Conservation (phyloP, 345 rosid genomes). For the Melaleuca quinquenervia region DNA sequence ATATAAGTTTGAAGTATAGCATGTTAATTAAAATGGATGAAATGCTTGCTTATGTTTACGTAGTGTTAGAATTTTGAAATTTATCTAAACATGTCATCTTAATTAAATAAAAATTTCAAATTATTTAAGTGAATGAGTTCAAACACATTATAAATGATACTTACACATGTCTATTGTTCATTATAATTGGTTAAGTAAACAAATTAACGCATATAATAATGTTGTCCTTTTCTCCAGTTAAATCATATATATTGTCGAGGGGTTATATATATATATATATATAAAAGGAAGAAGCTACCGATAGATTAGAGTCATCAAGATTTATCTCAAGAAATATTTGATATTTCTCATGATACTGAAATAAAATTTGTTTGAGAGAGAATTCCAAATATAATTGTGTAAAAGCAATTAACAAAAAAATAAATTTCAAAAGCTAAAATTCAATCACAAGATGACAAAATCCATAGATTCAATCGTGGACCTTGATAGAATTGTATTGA, state of each 20-base stretch:
- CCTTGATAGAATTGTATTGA: background rate
- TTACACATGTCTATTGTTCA: rapidly evolving
- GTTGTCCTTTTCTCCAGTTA: too few species aligned
- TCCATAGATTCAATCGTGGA: background rate
- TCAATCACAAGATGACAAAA: background rate
- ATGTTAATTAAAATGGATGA: background rate
- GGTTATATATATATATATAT: too few species aligned
- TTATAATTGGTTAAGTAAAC: background rate
- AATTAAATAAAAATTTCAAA: background rate
- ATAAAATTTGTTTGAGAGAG: background rate
- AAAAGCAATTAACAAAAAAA: background rate
- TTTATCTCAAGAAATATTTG: background rate
- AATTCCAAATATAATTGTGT: background rate
- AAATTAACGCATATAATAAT: background rate
- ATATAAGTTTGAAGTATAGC: background rate
- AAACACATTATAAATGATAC: rapidly evolving
- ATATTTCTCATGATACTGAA: rapidly evolving
- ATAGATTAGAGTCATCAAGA: background rate
- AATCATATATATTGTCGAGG: background rate
- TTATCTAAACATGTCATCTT: background rate
- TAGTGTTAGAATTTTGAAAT: background rate
- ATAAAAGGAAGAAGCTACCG: background rate
- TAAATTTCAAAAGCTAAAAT: background rate
- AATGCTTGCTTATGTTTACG: background rate
- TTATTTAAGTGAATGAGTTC: background rate